Evolutionary conservation across 176 grass and related monocot species (phyloP), one percentile per base, ranked within the genome.

Genomic region (Oryza nivara): DNA sequence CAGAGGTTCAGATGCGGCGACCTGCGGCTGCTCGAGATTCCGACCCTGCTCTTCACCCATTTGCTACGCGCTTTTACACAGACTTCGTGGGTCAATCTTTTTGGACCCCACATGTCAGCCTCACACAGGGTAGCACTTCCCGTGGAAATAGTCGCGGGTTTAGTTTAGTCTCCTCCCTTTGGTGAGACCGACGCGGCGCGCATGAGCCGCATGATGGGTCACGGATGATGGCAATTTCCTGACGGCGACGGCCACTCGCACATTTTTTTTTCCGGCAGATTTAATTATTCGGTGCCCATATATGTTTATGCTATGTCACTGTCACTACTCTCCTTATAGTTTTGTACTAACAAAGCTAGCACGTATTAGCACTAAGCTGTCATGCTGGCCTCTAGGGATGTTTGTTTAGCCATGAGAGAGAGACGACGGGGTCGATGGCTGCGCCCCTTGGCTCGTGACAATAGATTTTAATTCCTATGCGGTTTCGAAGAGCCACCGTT

Each of bases 401-500:
- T 48, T 7, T 22, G 4, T 36, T 23, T 11, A 1, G 34, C 67
- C 22, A 3, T 5, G 52, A 3, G 52, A 7, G 52, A 3, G 52
- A 7, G 67, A 5, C 61, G 54, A 67, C 20, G 0, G 0, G 3
- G 7, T 63, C 58, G 20, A 22, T 9, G 3, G 12, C 51, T 16
- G 56, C 72, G 82, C 10, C 78, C 56, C 12, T 34, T 12, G 73
- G 73, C 16, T 7, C 11, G 11, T 6, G 76, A 26, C 63, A 6
- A 65, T 2, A 14, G 45, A 19, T 58, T 13, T 28, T 3, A 7
- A 23, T 44, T 78, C 20, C 13, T 32, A 3, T 0, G 74, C 75
- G 74, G 74, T 30, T 1, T 17, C 74, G 30, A 75, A 83, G 84
- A 87, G 80, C 89, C 75, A 68, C 80, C 51, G 46, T 8, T 40